Evolutionary conservation across 2,329 filamentous ascomycete genomes (phyloP), one percentile per base, ranked within the genome.

Genomic region (Nemania sp.): DNA sequence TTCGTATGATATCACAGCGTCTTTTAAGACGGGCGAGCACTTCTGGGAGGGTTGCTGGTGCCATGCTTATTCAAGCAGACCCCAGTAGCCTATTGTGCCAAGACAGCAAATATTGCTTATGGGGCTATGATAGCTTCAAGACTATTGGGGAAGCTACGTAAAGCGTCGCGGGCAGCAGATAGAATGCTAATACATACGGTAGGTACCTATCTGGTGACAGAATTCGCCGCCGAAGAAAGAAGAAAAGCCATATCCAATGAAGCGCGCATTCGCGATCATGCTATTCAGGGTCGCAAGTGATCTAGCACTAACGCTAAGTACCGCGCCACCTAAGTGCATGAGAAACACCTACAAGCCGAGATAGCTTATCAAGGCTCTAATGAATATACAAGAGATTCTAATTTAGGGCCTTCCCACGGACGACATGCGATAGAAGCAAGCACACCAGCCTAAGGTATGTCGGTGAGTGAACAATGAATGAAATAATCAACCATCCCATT

Each of bases 401-500:
- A 5, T 22, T 5, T 7, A 47, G 43, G 43, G 18, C 43, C 43
- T 22, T 3, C 5, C 18, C 43, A 10, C 43, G 8, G 43, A 47
- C 18, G 3, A n/a, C 43, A 3, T 47, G 22, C 6, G 43, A 22
- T 20, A 10, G 3, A 22, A 47, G 18, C 43, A n/a, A 47, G 13
- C 18, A 20, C 6, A 5, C 15, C 4, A 47, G 43, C 18, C 43
- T 10, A 5, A 4, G 18, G 11, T n/a, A 47, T 6, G 43, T 11
- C 43, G 22, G 13, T 5, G 43, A 20, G 43, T 20, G 5, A 20
- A 5, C 18, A 20, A n/a, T 7, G 43, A 15, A 7, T 20, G 3
- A 22, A 22, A 47, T 3, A 47, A 20, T 22, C 43, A 47, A 20
- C 18, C 70, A 1, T 22, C 47, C 5, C 29, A 68, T 26, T 60